phyloP scores from a whole-genome alignment of 2,329 filamentous ascomycete species.

The Alternaria hordeiaustralica region DNA sequence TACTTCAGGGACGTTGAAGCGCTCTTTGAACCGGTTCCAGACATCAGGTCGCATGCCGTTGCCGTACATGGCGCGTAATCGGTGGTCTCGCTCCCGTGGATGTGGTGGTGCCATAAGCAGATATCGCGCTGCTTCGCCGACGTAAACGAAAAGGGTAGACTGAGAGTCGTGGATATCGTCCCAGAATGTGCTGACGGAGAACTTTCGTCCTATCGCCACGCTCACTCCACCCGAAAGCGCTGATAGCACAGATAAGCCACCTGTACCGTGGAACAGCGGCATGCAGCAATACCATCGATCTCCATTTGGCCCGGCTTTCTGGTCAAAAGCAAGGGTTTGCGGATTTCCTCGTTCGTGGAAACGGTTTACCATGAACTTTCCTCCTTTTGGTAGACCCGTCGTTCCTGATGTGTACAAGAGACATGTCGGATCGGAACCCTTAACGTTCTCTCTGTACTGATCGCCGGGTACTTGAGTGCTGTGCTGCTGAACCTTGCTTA shows the following conservation, averaged over 20 bases:
- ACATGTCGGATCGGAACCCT: slow-evolving; percentile 61
- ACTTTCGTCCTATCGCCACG: slow-evolving; percentile 67
- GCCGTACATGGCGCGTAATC: slow-evolving; percentile 66
- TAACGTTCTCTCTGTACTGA: slow-evolving; percentile 60
- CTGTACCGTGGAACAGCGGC: slow-evolving; percentile 78
- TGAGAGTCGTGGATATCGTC: slow-evolving; percentile 69
- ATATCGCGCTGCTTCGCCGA: slow-evolving; percentile 77
- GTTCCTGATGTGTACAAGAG: slow-evolving; percentile 78
- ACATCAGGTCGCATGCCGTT: slow-evolving; percentile 73
- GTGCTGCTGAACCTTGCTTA: slow-evolving; percentile 26
- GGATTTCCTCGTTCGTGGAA: slow-evolving; percentile 44
- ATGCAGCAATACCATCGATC: slow-evolving; percentile 78
- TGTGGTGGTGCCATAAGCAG: slow-evolving; percentile 70
- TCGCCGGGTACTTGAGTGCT: slow-evolving; percentile 56
- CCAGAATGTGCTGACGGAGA: slow-evolving; percentile 74
- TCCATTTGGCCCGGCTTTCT: slow-evolving; percentile 45
- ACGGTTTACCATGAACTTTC: slow-evolving; percentile 35
- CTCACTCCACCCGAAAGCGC: slow-evolving; percentile 54
- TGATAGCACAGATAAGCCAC: slow-evolving; percentile 63
- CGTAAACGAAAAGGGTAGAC: slow-evolving; percentile 75
- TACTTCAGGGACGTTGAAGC: slow-evolving; percentile 67
- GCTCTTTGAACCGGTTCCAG: slow-evolving; percentile 67
- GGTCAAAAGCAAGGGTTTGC: slow-evolving; percentile 41
- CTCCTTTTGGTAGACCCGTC: slow-evolving; percentile 71
- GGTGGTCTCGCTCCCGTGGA: slow-evolving; percentile 64